Conservation (phyloP, 345 rosid genomes). For the Moricandia moricandioides region DNA sequence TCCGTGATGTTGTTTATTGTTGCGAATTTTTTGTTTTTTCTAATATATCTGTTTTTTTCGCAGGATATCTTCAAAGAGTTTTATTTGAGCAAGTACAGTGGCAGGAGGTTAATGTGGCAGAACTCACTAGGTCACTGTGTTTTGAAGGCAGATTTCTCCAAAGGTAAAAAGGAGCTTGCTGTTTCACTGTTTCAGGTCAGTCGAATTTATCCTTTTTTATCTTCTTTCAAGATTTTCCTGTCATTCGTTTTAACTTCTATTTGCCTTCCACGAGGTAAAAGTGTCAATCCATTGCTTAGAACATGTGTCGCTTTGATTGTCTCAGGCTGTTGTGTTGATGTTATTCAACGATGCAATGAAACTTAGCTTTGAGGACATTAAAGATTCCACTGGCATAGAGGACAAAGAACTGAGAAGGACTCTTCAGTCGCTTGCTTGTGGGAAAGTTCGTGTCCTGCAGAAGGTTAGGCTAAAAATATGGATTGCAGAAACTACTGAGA, state of each 20-base stretch:
- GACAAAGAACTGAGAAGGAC: slow-evolving; percentile 94
- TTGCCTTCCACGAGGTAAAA: neutral
- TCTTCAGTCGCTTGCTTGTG: slow-evolving; percentile 98
- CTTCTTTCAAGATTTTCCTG: neutral
- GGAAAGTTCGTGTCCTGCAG: slow-evolving; percentile 90
- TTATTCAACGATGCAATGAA: slow-evolving; percentile 85
- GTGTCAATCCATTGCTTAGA: too few relatives aligned
- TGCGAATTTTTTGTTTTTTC: neutral
- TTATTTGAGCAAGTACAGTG: slow-evolving; percentile 91
- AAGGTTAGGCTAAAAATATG: slow-evolving; percentile 50
- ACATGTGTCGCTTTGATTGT: slow-evolving; percentile 1
- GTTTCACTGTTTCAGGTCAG: slow-evolving; percentile 92
- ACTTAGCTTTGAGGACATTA: slow-evolving; percentile 88
- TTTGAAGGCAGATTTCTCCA: slow-evolving; percentile 76
- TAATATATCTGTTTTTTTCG: slow-evolving; percentile 12
- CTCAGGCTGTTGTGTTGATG: slow-evolving; percentile 84
- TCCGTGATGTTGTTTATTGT: neutral
- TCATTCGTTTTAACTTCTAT: neutral
- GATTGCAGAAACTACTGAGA: neutral
- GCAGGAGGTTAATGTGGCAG: slow-evolving; percentile 96
- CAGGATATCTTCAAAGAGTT: slow-evolving; percentile 98
- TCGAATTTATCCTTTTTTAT: neutral
- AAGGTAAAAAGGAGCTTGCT: slow-evolving; percentile 87
- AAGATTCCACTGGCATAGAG: slow-evolving; percentile 89
- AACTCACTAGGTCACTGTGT: slow-evolving; percentile 91